phyloP scores from a whole-genome alignment of 495 filamentous ascomycete genomes.

The Recurvomyces mirabilis region DNA sequence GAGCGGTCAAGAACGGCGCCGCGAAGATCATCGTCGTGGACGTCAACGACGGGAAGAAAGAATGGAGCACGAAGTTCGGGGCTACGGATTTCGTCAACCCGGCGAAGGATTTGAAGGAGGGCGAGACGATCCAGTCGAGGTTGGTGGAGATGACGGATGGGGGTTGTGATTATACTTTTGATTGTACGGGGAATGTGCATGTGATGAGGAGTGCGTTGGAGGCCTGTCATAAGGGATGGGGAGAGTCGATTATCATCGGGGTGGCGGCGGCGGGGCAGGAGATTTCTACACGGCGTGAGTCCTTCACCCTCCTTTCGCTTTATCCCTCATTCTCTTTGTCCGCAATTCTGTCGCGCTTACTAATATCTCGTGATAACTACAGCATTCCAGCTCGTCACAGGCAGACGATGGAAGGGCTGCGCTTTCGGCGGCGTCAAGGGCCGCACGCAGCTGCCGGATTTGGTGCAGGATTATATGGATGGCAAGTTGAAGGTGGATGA shows the following conservation, averaged over 20 bases:
- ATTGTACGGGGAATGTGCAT: conserved; percentile 92
- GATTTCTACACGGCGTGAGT: conserved; percentile 89
- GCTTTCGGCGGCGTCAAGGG: conserved; percentile 98
- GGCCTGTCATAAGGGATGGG: conserved; percentile 99
- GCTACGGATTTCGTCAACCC: conserved; percentile 97
- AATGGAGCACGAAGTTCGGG: conserved; percentile 86
- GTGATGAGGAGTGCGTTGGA: conserved; percentile 95
- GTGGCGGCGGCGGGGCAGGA: conserved; percentile 96
- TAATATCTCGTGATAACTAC: background rate
- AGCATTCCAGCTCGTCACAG: conserved; percentile 98
- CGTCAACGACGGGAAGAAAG: conserved; percentile 84
- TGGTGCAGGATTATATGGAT: conserved; percentile 81
- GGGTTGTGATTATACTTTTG: conserved; percentile 97
- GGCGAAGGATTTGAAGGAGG: conserved; percentile 51
- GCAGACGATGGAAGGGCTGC: conserved; percentile 94
- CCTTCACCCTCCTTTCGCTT: conserved; percentile 8
- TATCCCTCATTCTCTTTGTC: too few relatives aligned
- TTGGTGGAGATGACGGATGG: conserved; percentile 98
- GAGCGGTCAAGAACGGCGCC: conserved; percentile 78
- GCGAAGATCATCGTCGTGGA: conserved; percentile 91
- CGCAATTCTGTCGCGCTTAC: conserved; percentile 15
- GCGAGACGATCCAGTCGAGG: conserved; percentile 73
- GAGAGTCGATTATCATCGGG: conserved; percentile 94
- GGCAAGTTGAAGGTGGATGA: conserved; percentile 96
- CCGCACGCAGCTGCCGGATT: conserved; percentile 74